phyloP scores from a whole-genome alignment of 2,329 filamentous ascomycete species.

The Colletotrichum destructivum region DNA sequence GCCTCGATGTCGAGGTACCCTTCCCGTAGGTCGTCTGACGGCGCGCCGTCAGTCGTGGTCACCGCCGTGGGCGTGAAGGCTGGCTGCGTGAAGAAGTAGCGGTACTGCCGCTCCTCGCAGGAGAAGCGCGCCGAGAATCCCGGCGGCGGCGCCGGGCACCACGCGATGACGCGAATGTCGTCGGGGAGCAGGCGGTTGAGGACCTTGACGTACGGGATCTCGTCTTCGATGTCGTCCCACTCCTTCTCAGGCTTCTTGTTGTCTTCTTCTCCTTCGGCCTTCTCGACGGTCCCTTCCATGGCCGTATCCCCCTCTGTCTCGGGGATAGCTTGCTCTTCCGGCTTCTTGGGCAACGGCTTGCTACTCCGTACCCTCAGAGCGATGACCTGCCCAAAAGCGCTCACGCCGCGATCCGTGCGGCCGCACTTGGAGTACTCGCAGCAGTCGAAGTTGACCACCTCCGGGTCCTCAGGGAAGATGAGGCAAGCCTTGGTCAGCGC shows the following conservation, averaged over 20 bases:
- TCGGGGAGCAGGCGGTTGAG: slow-evolving; percentile 90
- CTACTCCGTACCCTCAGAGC: slow-evolving; percentile 87
- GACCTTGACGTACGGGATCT: slow-evolving; percentile 86
- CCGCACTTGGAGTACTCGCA: slow-evolving; percentile 97
- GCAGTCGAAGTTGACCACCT: slow-evolving; percentile 82
- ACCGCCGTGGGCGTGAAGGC: slow-evolving; percentile 80
- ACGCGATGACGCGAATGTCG: slow-evolving; percentile 92
- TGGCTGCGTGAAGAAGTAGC: slow-evolving; percentile 98
- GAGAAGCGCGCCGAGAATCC: slow-evolving; percentile 94
- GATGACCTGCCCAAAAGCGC: slow-evolving; percentile 96
- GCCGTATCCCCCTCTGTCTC: slow-evolving; percentile 45
- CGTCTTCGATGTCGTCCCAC: slow-evolving; percentile 81
- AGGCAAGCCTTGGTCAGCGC: slow-evolving; percentile 86
- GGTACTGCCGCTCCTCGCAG: slow-evolving; percentile 91
- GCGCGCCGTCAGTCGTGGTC: slow-evolving; percentile 55
- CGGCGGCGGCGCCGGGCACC: slow-evolving; percentile 86
- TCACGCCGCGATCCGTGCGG: slow-evolving; percentile 92
- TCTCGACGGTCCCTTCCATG: slow-evolving; percentile 66
- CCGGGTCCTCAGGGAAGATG: slow-evolving; percentile 78
- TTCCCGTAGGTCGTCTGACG: slow-evolving; percentile 59
- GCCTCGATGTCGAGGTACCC: slow-evolving; percentile 90
- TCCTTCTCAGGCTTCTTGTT: slow-evolving; percentile 51
- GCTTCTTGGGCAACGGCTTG: slow-evolving; percentile 67
- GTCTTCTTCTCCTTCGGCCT: slow-evolving; percentile 43
- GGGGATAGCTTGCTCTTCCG: slow-evolving; percentile 45